A percentile compares a stretch with the other conserved stretches of the same genome.
Evolutionary conservation across 1,284 basidiomycete species (phyloP).

Genomic region (Ceratobasidium sp.): DNA sequence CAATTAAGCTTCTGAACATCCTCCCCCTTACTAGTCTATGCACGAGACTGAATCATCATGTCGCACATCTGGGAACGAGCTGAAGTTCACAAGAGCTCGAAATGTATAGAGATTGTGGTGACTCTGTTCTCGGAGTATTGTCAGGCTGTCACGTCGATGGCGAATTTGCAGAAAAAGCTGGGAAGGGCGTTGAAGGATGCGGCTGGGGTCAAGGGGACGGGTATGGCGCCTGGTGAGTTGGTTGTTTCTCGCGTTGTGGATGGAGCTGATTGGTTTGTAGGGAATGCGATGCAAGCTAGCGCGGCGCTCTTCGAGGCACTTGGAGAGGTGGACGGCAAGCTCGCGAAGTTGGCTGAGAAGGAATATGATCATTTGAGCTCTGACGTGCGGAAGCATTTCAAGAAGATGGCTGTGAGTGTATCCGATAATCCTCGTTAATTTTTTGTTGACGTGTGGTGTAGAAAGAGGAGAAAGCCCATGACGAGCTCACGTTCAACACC

Average conservation of each 20-base stretch:
- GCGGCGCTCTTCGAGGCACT: conserved; percentile 76
- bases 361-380: conserved; percentile 74
- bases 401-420: conserved; percentile 74
- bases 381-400: conserved; percentile 86
- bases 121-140: conserved; percentile 78
- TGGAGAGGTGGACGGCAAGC: conserved; percentile 77
- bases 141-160: conserved; percentile 73
- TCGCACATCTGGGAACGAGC: conserved; percentile 62
- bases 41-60: conserved; percentile 19
- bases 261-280: conserved; percentile 52
- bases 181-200: conserved; percentile 76
- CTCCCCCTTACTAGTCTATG: neutral
- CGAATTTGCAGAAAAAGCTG: conserved; percentile 77
- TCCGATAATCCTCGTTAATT: neutral
- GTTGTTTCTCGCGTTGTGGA: conserved; percentile 18
- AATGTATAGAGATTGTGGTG: conserved; percentile 75
- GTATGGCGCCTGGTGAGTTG: conserved; percentile 70
- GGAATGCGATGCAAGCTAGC: conserved; percentile 72
- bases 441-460: conserved; percentile 53
- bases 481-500: conserved; percentile 75
- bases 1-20: neutral
- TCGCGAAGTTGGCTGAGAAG: conserved; percentile 78
- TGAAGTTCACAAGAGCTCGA: conserved; percentile 84
- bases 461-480: conserved; percentile 84
- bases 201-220: conserved; percentile 70